Evolutionary conservation across 805 yeast genomes (phyloP), one percentile per base, ranked within the genome.

Genomic region (Ogataea chonburiensis): DNA sequence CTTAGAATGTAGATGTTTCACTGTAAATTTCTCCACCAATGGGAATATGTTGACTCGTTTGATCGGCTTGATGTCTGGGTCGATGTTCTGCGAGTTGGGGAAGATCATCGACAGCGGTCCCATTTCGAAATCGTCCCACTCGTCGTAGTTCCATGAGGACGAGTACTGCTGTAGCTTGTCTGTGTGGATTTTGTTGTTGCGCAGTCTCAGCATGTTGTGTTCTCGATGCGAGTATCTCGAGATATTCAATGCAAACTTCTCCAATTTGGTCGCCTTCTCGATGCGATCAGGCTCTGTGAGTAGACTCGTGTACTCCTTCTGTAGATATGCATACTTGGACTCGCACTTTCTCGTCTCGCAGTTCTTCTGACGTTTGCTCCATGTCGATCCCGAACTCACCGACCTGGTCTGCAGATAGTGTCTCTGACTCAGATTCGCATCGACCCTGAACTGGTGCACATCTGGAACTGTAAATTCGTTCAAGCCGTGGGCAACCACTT

Each of bases 11-110:
- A 70, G 64, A 35, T 73, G 68, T 37, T 71, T 71, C 13, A 77
- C 74, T 0, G 98, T 91, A 57, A 86, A 91, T 58, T 85, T 80
- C 60, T 91, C 98, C 24, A 91, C 97, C 47, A 91, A 63, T 7
- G 95, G 96, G 64, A 93, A 91, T 17, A 91, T 64, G 56, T 91
- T 87, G 18, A 80, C 63, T 36, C 63, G 61, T 37, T 70, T 68
- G 44, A 67, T 71, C 16, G 76, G 75, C 17, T 67, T 61, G 24
- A 58, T 52, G 21, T 47, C 48, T 7, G 49, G 41, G 31, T 58
- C 63, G 17, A 58, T 37, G 22, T 45, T 35, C 16, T 44, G 39
- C 9, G 59, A 49, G 12, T 39, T 44, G 6, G 51, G 52, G 11
- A 45, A 29, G 43, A 44, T 37, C 26, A 47, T 14, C 10, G 52